These are phyloP conservation scores for Solanum aculeatissimum DNA, from an alignment of 305 asterid genomes.

Conservation along the genomic window DNA sequence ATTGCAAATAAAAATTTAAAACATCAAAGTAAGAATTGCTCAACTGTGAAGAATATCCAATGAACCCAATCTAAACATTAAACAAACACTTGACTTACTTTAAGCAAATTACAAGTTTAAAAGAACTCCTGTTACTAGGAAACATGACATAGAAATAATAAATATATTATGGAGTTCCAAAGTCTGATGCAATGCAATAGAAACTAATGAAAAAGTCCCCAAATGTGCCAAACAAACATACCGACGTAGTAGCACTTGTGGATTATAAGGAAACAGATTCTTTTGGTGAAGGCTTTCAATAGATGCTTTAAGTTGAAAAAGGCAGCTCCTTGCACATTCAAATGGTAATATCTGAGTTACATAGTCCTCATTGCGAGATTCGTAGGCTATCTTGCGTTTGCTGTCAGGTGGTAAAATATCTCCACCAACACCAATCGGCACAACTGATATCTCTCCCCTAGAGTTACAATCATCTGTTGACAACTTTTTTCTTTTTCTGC, in stretches of 20 bases:
- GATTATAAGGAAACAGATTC: constrained; percentile 76
- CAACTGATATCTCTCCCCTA: not conserved
- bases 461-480: constrained; percentile 5
- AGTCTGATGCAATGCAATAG: not conserved
- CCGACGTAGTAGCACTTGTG: constrained; percentile 70
- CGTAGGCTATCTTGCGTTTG: constrained; percentile 5
- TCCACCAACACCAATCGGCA: constrained; percentile 1
- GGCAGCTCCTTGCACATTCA: constrained; percentile 53
- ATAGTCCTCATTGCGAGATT: constrained; percentile 1
- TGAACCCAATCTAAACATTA: not conserved
- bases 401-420: constrained; percentile 5
- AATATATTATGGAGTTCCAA: not conserved
- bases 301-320: constrained; percentile 53
- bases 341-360: constrained; percentile 19
- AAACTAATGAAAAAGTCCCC: not conserved
- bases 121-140: not conserved
- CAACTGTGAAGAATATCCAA: not conserved
- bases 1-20: not conserved
- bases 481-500: constrained; percentile 37
- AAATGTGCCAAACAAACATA: constrained; percentile 11
- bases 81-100: not conserved
- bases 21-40: not conserved
- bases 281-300: constrained; percentile 54
- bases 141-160: not conserved
- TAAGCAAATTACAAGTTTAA: not conserved